These are phyloP conservation scores for Phoenix roebelenii DNA, from an alignment of 176 grass and related monocot genomes.

Conservation along the genomic window DNA sequence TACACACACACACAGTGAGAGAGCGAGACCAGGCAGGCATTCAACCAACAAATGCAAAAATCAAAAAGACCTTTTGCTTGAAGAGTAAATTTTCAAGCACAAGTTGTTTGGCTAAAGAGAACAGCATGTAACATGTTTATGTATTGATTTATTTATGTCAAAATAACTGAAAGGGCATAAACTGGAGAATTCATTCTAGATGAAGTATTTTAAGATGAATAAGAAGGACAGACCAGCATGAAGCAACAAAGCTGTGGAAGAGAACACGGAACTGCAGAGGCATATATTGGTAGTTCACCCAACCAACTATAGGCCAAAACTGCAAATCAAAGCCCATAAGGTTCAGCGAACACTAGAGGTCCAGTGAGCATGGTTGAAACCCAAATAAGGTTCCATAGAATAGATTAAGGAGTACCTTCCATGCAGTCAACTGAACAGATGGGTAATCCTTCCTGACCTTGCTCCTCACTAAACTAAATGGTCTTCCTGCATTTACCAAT, in stretches of 20 bases:
- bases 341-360: too few species aligned
- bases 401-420: conserved; percentile 27
- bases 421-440: conserved; percentile 36
- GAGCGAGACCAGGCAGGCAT: too few species aligned
- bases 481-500: conserved; percentile 26
- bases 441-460: conserved; percentile 41
- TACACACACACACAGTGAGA: too few species aligned
- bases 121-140: too few species aligned
- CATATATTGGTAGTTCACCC: conserved; percentile 38
- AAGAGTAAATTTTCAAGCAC: too few species aligned
- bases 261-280: conserved; percentile 39
- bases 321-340: conserved; percentile 10
- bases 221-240: conserved; percentile 30
- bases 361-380: too few species aligned
- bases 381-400: not conserved
- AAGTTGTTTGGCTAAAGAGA: too few species aligned
- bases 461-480: conserved; percentile 27
- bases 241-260: conserved; percentile 38
- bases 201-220: not conserved
- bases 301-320: conserved; percentile 46
- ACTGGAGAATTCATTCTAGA: too few species aligned
- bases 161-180: too few species aligned
- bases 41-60: too few species aligned
- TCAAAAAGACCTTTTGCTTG: too few species aligned
- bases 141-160: too few species aligned